phyloP scores from a whole-genome alignment of 495 filamentous ascomycete species.

The Penicillium paxilli region DNA sequence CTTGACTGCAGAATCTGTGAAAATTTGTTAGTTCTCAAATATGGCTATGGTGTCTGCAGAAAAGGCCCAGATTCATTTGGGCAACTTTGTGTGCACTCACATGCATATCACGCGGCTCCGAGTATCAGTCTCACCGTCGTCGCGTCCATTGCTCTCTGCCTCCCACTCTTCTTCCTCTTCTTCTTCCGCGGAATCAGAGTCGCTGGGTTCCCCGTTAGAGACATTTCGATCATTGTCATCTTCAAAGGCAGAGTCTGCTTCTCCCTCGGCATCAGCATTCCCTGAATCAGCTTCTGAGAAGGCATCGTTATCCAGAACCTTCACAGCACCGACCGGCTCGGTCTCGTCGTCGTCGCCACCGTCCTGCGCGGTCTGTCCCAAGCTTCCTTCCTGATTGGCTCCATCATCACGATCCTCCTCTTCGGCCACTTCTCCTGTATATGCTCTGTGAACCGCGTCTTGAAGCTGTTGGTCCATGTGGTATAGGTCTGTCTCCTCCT shows the following conservation, averaged over 20 bases:
- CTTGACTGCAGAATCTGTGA: constrained; percentile 70
- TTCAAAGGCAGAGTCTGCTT: constrained; percentile 44
- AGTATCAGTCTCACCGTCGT: constrained; percentile 66
- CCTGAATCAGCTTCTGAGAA: constrained; percentile 43
- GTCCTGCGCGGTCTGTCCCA: constrained; percentile 38
- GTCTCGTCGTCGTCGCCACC: constrained; percentile 46
- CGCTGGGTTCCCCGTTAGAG: constrained; percentile 56
- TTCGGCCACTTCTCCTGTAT: constrained; percentile 49
- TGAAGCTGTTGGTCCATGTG: constrained; percentile 47
- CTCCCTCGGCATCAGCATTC: constrained; percentile 43
- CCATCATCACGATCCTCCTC: constrained; percentile 35
- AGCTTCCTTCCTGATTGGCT: constrained; percentile 16
- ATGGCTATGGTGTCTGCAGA: background rate
- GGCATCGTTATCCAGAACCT: constrained; percentile 58
- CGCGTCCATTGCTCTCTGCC: constrained; percentile 59
- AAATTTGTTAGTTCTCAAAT: constrained; percentile 18
- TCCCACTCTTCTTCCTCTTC: constrained; percentile 70
- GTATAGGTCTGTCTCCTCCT: constrained; percentile 49
- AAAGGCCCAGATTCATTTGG: too few species aligned
- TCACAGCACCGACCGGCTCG: constrained; percentile 76
- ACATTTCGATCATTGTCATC: constrained; percentile 42
- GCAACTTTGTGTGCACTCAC: constrained; percentile 51
- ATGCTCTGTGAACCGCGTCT: constrained; percentile 56
- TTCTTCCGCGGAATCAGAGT: constrained; percentile 66
- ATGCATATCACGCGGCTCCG: constrained; percentile 62